These are phyloP conservation scores for Aspergillus pseudotamarii DNA, from an alignment of 2,329 filamentous ascomycete genomes.

Conservation along the genomic window DNA sequence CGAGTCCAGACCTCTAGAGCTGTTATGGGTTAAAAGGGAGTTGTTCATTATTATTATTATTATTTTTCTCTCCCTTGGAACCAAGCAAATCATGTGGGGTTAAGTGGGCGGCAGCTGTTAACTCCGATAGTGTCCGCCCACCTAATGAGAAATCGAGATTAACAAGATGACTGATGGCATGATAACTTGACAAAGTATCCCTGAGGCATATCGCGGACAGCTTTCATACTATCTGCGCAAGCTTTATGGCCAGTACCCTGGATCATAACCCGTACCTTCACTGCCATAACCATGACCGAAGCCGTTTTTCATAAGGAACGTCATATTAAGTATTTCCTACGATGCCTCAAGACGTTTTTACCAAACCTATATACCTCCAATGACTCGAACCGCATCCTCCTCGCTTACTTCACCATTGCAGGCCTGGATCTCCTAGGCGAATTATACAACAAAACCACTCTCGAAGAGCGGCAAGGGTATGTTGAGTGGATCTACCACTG, in stretches of 20 bases:
- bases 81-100: slow-evolving; percentile 27
- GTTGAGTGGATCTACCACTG: slow-evolving; percentile 81
- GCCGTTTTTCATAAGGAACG: slow-evolving; percentile 52
- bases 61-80: not conserved
- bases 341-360: slow-evolving; percentile 79
- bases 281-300: slow-evolving; percentile 28
- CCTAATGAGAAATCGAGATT: slow-evolving; percentile 12
- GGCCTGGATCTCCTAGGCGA: slow-evolving; percentile 78
- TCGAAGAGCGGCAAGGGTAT: slow-evolving; percentile 58
- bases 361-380: slow-evolving; percentile 82
- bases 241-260: slow-evolving; percentile 1
- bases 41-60: slow-evolving; percentile 5
- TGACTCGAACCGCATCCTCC: slow-evolving; percentile 86
- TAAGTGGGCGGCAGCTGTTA: slow-evolving; percentile 17
- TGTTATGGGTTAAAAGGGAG: not conserved
- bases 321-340: slow-evolving; percentile 90
- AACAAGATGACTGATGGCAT: slow-evolving; percentile 1
- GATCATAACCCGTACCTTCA: not conserved
- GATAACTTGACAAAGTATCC: not conserved
- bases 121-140: slow-evolving; percentile 22
- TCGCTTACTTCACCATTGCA: slow-evolving; percentile 86
- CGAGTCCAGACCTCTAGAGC: not conserved
- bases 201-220: not conserved
- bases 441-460: slow-evolving; percentile 57
- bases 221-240: not conserved